Percentiles rank a stretch among this genome's conserved stretches.
Conservation (phyloP, 208 protist species). For the Crithidia bombi region DNA sequence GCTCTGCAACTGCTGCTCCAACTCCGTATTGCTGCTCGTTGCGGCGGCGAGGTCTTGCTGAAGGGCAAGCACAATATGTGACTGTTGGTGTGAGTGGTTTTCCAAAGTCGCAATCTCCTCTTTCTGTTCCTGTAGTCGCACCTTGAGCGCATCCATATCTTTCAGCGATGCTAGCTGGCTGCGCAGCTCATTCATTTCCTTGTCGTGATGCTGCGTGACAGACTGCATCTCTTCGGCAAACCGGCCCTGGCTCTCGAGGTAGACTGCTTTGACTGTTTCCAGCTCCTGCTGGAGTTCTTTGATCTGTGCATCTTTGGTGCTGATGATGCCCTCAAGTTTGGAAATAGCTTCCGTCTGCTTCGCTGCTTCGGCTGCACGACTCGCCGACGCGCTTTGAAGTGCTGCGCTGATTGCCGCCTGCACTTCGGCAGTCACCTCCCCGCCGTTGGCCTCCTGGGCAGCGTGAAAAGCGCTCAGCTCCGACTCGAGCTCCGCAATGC, state of each 20-base stretch:
- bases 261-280: conserved; percentile 34
- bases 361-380: conserved; percentile 15
- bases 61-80: conserved; percentile 14
- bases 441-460: conserved; percentile 6
- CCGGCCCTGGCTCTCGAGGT: conserved; percentile 32
- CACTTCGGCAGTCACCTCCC: conserved; percentile 17
- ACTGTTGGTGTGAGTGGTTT: conserved; percentile 39
- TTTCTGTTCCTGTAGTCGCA: conserved; percentile 7
- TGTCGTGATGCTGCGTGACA: conserved; percentile 24
- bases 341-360: background rate
- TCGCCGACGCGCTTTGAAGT: conserved; percentile 16
- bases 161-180: conserved; percentile 13
- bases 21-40: conserved; percentile 13
- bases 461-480: conserved; percentile 32
- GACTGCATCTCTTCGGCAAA: conserved; percentile 45
- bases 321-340: background rate
- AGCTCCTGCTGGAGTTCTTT: conserved; percentile 35
- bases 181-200: conserved; percentile 16
- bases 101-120: conserved; percentile 32
- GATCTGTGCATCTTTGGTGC: conserved; percentile 17
- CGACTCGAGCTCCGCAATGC: conserved; percentile 46
- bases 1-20: conserved; percentile 18
- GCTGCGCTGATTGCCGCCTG: conserved; percentile 25
- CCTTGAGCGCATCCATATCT: conserved; percentile 24
- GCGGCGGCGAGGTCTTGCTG: conserved; percentile 30